Percentiles rank a stretch among this genome's conserved stretches.
Evolutionary conservation across 106 monocot species (phyloP).

Genomic region (Dioscorea dumetorum): DNA sequence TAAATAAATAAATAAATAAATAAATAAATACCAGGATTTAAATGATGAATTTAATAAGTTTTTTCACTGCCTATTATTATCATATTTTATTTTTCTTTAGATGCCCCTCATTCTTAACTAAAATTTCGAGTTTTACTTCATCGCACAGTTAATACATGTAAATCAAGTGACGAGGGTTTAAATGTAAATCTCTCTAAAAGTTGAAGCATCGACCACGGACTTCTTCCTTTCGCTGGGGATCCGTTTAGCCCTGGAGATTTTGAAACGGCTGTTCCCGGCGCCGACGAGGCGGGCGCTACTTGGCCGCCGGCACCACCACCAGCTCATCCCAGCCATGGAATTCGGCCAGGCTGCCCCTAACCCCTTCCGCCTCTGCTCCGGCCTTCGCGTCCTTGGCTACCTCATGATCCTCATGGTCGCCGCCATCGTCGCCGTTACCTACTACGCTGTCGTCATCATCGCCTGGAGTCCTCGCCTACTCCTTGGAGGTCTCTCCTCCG

Average conservation of each 20-base stretch:
- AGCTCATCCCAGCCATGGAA: background rate
- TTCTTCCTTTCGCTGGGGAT: background rate
- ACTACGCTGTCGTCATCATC: slow-evolving; percentile 72
- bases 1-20: too few species aligned
- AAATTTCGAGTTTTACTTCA: too few species aligned
- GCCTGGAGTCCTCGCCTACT: slow-evolving; percentile 62
- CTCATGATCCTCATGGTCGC: slow-evolving; percentile 59
- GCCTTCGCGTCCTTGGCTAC: slow-evolving; percentile 65
- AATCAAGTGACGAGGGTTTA: too few species aligned
- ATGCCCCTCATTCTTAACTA: too few species aligned
- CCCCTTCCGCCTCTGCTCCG: slow-evolving; percentile 62
- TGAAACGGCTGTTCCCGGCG: slow-evolving; percentile 41
- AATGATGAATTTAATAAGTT: too few species aligned
- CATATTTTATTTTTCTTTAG: too few species aligned
- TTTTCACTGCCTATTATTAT: too few species aligned
- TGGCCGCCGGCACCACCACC: background rate
- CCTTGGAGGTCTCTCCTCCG: slow-evolving; percentile 15
- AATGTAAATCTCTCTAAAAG: background rate
- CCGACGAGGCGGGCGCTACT: background rate
- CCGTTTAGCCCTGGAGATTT: slow-evolving; percentile 15
- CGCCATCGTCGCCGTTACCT: slow-evolving; percentile 49
- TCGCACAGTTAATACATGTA: background rate
- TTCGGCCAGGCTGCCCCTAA: slow-evolving; percentile 47
- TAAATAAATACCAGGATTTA: too few species aligned
- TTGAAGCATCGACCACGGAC: background rate